Evolutionary conservation across 2,329 filamentous ascomycete species (phyloP).

Genomic region (Geosmithia flava): DNA sequence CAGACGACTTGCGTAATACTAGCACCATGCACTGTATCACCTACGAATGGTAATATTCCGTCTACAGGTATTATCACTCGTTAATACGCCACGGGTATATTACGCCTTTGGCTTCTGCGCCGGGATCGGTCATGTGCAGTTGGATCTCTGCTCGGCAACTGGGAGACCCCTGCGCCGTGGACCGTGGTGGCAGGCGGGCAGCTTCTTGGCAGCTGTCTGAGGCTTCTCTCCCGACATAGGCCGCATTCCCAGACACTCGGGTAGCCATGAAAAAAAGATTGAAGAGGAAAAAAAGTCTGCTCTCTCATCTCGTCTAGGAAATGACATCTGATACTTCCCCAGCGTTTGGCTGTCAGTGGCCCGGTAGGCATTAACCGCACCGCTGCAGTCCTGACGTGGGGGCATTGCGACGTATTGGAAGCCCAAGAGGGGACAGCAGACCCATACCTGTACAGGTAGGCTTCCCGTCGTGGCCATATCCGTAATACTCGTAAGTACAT

Average conservation of each 20-base stretch:
- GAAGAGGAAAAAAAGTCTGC: not conserved
- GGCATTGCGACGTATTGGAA: not conserved
- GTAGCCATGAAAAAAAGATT: not conserved
- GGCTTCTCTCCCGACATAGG: not conserved
- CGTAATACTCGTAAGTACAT: no score
- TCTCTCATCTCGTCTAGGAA: not conserved
- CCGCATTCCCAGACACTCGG: not conserved
- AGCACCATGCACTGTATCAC: no score
- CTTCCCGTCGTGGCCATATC: no score
- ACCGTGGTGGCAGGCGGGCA: not conserved
- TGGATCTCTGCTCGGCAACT: slow-evolving; percentile 1
- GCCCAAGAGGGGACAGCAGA: no score
- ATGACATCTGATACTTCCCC: not conserved
- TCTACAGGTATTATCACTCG: not conserved
- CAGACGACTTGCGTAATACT: not conserved
- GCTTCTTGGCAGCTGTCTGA: not conserved
- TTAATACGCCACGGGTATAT: not conserved
- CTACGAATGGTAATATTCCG: not conserved
- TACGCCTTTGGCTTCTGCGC: not conserved
- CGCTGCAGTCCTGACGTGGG: not conserved
- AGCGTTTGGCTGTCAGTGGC: not conserved
- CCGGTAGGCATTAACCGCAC: not conserved
- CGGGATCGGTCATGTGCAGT: slow-evolving; percentile 2
- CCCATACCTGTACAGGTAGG: no score
- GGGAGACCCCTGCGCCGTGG: not conserved